A percentile compares a stretch with the other conserved stretches of the same genome.
Evolutionary conservation across 805 yeast species (phyloP).

Genomic region (Metahyphopichia silvanorum): DNA sequence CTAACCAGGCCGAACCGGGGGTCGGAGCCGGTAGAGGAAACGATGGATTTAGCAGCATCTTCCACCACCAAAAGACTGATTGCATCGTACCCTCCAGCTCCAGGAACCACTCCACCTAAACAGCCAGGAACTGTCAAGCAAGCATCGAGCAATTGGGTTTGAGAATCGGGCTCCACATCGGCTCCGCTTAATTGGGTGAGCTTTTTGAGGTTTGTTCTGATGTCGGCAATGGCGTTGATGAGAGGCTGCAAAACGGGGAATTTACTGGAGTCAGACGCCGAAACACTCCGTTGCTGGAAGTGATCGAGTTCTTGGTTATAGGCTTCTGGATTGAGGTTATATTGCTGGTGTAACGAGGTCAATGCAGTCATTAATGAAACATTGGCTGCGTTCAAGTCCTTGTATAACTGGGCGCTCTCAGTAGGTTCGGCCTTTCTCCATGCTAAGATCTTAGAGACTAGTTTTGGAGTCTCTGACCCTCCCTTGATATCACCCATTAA

Average conservation of each 20-base stretch:
- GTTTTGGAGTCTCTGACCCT: constrained; percentile 92
- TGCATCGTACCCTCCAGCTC: constrained; percentile 98
- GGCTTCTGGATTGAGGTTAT: constrained; percentile 20
- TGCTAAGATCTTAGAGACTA: constrained; percentile 68
- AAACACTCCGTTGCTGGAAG: constrained; percentile 6
- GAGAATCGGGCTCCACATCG: constrained; percentile 81
- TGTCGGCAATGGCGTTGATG: constrained; percentile 38
- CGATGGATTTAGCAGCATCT: constrained; percentile 29
- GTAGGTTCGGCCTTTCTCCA: constrained; percentile 64
- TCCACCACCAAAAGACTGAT: constrained; percentile 66
- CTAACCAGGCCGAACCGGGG: constrained; percentile 44
- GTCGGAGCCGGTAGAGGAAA: constrained; percentile 14
- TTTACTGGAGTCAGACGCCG: constrained; percentile 1
- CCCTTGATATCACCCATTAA: constrained; percentile 92
- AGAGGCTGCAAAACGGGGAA: constrained; percentile 26
- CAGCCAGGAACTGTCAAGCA: constrained; percentile 59
- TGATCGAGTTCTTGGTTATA: constrained; percentile 30
- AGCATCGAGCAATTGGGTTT: constrained; percentile 64
- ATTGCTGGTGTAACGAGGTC: constrained; percentile 30
- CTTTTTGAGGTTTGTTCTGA: constrained; percentile 56
- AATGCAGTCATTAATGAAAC: constrained; percentile 50
- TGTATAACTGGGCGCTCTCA: constrained; percentile 51
- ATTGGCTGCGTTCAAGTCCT: constrained; percentile 56
- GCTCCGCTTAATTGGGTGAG: constrained; percentile 72
- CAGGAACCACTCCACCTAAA: constrained; percentile 95